phyloP scores from a whole-genome alignment of 495 filamentous ascomycete genomes.

The Daldinia grandis region DNA sequence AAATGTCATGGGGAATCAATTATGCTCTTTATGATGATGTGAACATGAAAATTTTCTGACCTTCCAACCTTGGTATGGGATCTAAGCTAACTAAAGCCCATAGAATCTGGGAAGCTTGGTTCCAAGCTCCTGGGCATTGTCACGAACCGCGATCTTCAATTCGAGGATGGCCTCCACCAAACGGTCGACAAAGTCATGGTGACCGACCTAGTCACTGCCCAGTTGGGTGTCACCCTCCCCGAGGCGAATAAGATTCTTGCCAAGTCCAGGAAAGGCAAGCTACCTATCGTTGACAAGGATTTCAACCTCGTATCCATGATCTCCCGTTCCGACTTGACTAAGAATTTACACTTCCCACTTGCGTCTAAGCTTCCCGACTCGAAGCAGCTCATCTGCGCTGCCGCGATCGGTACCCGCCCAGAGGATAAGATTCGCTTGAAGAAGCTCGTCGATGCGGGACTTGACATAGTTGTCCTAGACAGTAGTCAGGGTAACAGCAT shows the following conservation, averaged over 20 bases:
- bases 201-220: conserved; percentile 91
- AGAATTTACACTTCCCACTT: conserved; percentile 96
- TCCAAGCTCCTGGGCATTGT: conserved; percentile 97
- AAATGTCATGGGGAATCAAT: conserved; percentile 83
- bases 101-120: conserved; percentile 90
- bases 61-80: neutral
- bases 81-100: conserved; percentile 25
- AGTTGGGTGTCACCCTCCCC: conserved; percentile 79
- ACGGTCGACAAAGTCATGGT: conserved; percentile 93
- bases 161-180: conserved; percentile 75
- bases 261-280: conserved; percentile 98
- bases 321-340: conserved; percentile 96
- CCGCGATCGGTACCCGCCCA: conserved; percentile 92
- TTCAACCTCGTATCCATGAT: conserved; percentile 94
- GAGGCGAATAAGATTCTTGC: conserved; percentile 95
- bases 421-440: conserved; percentile 88
- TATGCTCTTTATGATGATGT: conserved; percentile 57
- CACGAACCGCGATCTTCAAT: conserved; percentile 97
- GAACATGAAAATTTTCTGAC: conserved; percentile 34
- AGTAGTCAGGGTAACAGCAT: conserved; percentile 96
- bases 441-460: conserved; percentile 89
- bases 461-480: conserved; percentile 96
- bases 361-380: conserved; percentile 97
- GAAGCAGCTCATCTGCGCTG: conserved; percentile 96
- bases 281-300: conserved; percentile 89